These are phyloP conservation scores for Penicillium sp. DNA, from an alignment of 2,329 filamentous ascomycete genomes.

Conservation along the genomic window DNA sequence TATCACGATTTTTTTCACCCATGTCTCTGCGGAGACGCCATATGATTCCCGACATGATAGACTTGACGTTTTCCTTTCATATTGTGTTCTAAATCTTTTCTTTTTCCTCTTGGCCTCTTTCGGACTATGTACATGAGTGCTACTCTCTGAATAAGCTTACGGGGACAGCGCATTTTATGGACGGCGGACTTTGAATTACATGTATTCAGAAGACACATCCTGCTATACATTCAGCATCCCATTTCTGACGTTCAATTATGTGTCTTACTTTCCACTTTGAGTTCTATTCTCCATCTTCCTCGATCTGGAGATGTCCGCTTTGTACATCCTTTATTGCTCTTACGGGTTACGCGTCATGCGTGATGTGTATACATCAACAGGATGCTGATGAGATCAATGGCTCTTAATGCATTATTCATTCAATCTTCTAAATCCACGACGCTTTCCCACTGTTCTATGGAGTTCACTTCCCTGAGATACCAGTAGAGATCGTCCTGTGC, in stretches of 20 bases:
- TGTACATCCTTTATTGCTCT: background rate
- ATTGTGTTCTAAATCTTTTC: background rate
- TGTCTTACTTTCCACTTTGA: background rate
- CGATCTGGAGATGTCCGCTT: background rate
- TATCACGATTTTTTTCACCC: conserved; percentile 5
- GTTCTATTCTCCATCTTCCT: background rate
- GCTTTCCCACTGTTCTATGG: no score
- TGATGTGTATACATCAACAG: background rate
- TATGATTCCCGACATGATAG: conserved; percentile 24
- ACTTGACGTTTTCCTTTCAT: conserved; percentile 5
- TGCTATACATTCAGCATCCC: conserved; percentile 2
- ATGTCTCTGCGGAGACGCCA: conserved; percentile 15
- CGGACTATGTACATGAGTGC: conserved; percentile 14
- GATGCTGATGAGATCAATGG: background rate
- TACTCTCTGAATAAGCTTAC: conserved; percentile 16
- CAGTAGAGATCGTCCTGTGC: no score
- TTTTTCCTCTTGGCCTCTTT: background rate
- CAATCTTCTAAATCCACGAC: no score
- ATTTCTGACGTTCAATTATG: conserved; percentile 2
- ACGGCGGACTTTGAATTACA: background rate
- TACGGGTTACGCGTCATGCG: background rate
- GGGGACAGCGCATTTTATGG: conserved; percentile 15
- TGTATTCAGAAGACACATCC: background rate
- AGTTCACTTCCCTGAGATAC: no score
- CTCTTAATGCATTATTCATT: no score